These are phyloP conservation scores for Suillus lakei DNA, from an alignment of 768 basidiomycete genomes.

Conservation along the genomic window DNA sequence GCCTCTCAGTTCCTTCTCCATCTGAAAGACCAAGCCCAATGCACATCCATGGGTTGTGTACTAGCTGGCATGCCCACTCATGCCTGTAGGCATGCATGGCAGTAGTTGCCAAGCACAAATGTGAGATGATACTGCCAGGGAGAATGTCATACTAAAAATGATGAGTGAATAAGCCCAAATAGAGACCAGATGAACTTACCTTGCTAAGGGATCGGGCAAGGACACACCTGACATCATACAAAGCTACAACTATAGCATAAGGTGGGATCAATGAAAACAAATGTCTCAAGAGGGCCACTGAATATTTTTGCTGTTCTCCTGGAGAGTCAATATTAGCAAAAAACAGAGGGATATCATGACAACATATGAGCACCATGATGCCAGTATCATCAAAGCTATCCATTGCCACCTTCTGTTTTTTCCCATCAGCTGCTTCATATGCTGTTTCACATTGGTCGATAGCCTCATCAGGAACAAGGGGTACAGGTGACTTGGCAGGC, in stretches of 20 bases:
- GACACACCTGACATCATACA: conserved; percentile 44
- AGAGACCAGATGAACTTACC: conserved; percentile 29
- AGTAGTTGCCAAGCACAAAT: conserved; percentile 36
- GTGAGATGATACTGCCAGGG: conserved; percentile 16
- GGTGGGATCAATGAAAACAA: conserved; percentile 35
- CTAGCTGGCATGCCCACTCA: conserved; percentile 41
- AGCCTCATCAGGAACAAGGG: conserved; percentile 36
- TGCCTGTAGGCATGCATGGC: conserved; percentile 47
- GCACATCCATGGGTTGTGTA: conserved; percentile 38
- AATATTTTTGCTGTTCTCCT: conserved; percentile 45
- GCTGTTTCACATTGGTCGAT: conserved; percentile 40
- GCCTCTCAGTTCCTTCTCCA: conserved; percentile 34
- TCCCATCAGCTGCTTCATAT: conserved; percentile 38
- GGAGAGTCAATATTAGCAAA: conserved; percentile 45
- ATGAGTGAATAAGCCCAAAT: neutral
- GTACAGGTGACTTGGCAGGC: neutral
- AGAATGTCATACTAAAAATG: conserved; percentile 33
- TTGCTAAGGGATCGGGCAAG: conserved; percentile 27
- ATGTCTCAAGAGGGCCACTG: conserved; percentile 38
- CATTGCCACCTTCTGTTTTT: conserved; percentile 29
- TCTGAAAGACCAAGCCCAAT: conserved; percentile 30
- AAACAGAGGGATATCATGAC: conserved; percentile 41
- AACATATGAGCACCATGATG: conserved; percentile 43
- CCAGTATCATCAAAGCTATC: conserved; percentile 39
- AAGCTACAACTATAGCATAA: conserved; percentile 24